These are phyloP conservation scores for Eragrostis curvula DNA, from an alignment of 176 grass and related monocot species.

Conservation along the genomic window DNA sequence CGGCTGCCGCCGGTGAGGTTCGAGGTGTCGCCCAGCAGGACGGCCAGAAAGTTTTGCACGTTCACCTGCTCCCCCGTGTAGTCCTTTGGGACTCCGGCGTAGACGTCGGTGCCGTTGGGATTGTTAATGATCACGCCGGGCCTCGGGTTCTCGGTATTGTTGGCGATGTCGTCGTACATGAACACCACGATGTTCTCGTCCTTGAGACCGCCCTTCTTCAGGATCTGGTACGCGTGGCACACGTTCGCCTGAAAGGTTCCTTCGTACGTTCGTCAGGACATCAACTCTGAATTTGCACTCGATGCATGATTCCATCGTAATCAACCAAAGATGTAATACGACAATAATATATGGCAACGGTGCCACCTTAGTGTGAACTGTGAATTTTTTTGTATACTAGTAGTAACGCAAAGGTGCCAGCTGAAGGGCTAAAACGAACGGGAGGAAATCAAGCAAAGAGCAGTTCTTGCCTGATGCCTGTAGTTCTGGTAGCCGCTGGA, in stretches of 20 bases:
- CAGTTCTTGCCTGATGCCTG: constrained; percentile 58
- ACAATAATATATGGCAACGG: no score
- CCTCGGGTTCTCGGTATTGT: constrained; percentile 61
- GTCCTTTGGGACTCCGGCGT: constrained; percentile 86
- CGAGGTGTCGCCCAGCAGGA: constrained; percentile 64
- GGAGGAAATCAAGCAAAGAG: background rate
- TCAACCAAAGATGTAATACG: no score
- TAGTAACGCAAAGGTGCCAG: no score
- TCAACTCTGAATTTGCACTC: no score
- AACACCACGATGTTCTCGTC: constrained; percentile 85
- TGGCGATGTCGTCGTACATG: constrained; percentile 89
- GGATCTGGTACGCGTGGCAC: constrained; percentile 85
- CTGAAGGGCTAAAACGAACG: no score
- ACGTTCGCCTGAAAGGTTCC: constrained; percentile 64
- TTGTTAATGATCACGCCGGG: constrained; percentile 76
- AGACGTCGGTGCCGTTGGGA: constrained; percentile 65
- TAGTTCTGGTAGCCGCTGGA: constrained; percentile 76
- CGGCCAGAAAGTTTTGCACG: constrained; percentile 70
- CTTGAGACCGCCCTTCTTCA: constrained; percentile 79
- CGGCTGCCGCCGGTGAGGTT: constrained; percentile 68
- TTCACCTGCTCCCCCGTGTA: constrained; percentile 73
- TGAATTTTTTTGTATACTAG: no score
- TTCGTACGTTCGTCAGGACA: no score
- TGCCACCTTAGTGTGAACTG: no score
- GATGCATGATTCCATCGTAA: no score